Base-by-base conservation (phyloP, 192 early-diverging fungal genomes). In the Dispira parvispora region DNA sequence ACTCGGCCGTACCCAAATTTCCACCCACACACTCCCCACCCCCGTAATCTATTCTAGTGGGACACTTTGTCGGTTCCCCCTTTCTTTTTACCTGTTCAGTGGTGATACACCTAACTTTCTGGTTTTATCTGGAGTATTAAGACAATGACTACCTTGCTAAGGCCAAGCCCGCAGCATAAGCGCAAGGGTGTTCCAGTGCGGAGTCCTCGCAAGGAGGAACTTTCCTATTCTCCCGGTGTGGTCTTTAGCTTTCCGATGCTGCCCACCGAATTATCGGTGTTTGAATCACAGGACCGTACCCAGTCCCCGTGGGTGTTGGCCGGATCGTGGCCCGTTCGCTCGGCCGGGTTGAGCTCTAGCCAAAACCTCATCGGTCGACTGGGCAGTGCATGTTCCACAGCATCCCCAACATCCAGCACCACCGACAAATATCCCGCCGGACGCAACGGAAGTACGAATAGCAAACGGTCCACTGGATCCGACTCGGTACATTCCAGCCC, bases 171-270 rank as follows among this genome's bases (percentile, higher is more conserved):
- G 6, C 32, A 38, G 32, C 32, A 38, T 38, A 38, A 38, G 32
- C 64, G 75, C 46, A 77, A 77, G 70, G 72, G 75, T 49, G 73
- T 72, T 16, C 75, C 75, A 43, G 69, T 61, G 58, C 70, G 75
- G 28, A 73, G 71, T 47, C 75, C 75, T 25, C 73, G 75, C 62
- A 70, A 67, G 65, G 67, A 72, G 13, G 75, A 77, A 65, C 69
- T 72, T 70, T 62, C 68, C 16, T 68, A 72, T 60, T 67, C 70
- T 21, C 75, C 70, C 0, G 75, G 75, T 23, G 75, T 77, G 8
- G 70, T 74, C 54, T 77, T 77, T 53, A 69, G 70, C 20, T 77
- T 77, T 60, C 75, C 75, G 11, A 13, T 60, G 14, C 32, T 60
- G 32, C 57, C 57, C n/a, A 43, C 27, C 10, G 57, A 60, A 12